A percentile compares a stretch with the other conserved stretches of the same genome.
Conservation (phyloP, 2,329 filamentous ascomycete species). For the Paracorniculantispora psalliotae region DNA sequence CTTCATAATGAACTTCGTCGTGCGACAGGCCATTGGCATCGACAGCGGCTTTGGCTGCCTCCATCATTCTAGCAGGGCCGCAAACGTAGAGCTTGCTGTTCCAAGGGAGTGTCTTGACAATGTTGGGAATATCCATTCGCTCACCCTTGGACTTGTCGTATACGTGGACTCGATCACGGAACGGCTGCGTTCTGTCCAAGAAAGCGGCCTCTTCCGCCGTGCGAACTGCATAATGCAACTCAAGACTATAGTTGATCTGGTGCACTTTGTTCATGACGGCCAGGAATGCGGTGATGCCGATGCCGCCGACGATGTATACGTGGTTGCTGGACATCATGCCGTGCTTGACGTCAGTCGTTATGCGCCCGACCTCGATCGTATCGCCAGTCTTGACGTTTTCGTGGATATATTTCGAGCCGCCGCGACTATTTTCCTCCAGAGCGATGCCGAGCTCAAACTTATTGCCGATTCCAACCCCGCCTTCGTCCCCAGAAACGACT, state of each 20-base stretch:
- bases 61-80: slow-evolving; percentile 54
- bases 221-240: slow-evolving; percentile 56
- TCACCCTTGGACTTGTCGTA: slow-evolving; percentile 49
- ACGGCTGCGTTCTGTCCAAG: slow-evolving; percentile 36
- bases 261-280: slow-evolving; percentile 38
- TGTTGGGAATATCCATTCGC: slow-evolving; percentile 48
- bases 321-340: slow-evolving; percentile 48
- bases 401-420: slow-evolving; percentile 59
- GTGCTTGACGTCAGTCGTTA: slow-evolving; percentile 45
- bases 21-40: slow-evolving; percentile 38
- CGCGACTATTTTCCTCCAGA: slow-evolving; percentile 49
- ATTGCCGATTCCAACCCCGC: slow-evolving; percentile 30
- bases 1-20: slow-evolving; percentile 55
- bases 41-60: slow-evolving; percentile 40
- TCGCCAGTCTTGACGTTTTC: slow-evolving; percentile 42
- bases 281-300: slow-evolving; percentile 63
- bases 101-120: slow-evolving; percentile 44
- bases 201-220: slow-evolving; percentile 51
- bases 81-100: slow-evolving; percentile 58
- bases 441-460: slow-evolving; percentile 55
- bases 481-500: slow-evolving; percentile 37
- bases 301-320: slow-evolving; percentile 59
- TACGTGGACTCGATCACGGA: slow-evolving; percentile 39
- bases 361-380: slow-evolving; percentile 44
- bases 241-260: slow-evolving; percentile 43